Evolutionary conservation across 768 basidiomycete species (phyloP), one percentile per base, ranked within the genome.

Genomic region (Leccinum obscurum): DNA sequence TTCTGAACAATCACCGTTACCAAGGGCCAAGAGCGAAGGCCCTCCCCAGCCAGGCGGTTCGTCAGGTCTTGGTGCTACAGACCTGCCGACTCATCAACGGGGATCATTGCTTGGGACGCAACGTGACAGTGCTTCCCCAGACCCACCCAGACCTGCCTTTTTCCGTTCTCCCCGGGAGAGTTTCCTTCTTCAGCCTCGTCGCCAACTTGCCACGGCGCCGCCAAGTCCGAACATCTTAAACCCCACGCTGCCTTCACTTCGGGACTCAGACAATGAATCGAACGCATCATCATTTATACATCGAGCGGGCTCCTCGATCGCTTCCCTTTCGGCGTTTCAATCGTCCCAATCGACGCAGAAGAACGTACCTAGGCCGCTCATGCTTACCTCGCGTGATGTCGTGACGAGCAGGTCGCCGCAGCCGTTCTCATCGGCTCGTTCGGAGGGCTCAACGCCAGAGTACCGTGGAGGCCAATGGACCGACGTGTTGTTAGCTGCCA

Each of bases 281-380:
- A 65, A 49, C 20, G 13, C 57, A 14, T 57, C 65, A n/a, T 69
- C 75, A 14, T 62, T 81, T 11, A 66, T 81, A 17, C 71, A 70
- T 49, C 78, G 75, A 57, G 77, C 76, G 0, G 76, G 76, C 35
- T 64, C 72, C 57, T 66, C 80, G 8, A 77, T 79, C 48, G 75
- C 76, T 46, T 81, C 85, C 0, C 69, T 85, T 32, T 70, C 79
- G 9, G 72, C 80, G 24, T 71, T 85, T 53, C 66, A 72, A 35
- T 64, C 71, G 6, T 76, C 72, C 30, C 54, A 66, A 13, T 50
- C 66, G 49, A 64, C 76, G 14, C 72, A 79, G 2, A 89, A 83
- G 75, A 73, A 77, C 52, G 87, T 77, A 1, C 90, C 91, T 0
- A 80, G 81, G 8, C 90, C 91, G 1, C 76, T 93, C 37, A 74